Conservation (phyloP, 208 protist species). For the Leishmania martiniquensis region DNA sequence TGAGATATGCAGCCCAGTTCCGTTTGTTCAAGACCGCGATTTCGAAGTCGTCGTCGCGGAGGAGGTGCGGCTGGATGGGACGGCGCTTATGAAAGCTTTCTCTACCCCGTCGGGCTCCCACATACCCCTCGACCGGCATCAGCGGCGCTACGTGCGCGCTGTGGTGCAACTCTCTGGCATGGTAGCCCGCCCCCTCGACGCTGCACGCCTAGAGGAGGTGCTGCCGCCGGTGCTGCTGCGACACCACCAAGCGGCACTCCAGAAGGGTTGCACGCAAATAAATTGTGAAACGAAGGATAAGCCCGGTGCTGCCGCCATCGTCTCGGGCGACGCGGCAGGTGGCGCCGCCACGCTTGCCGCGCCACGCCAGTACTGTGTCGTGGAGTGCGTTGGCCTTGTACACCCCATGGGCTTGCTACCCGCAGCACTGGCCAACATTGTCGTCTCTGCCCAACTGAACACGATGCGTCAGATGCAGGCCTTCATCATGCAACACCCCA, state of each 20-base stretch:
- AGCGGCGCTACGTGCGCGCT: conserved; percentile 72
- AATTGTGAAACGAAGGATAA: not conserved
- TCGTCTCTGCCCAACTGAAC: conserved; percentile 59
- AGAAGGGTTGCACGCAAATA: not conserved
- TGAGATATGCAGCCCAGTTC: conserved; percentile 57
- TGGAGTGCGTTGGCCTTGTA: conserved; percentile 76
- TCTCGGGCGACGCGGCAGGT: not conserved
- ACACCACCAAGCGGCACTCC: not conserved
- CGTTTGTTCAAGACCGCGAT: conserved; percentile 70
- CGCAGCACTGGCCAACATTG: conserved; percentile 64
- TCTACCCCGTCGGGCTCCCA: conserved; percentile 64
- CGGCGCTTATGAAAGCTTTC: conserved; percentile 69
- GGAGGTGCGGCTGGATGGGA: conserved; percentile 55
- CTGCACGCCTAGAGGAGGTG: conserved; percentile 4
- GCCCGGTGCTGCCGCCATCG: not conserved
- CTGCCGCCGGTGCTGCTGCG: conserved; percentile 25
- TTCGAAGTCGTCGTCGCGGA: conserved; percentile 80
- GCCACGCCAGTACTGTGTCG: conserved; percentile 36
- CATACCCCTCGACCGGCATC: conserved; percentile 55
- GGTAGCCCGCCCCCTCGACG: conserved; percentile 47
- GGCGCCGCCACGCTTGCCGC: not conserved
- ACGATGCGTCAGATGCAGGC: conserved; percentile 50
- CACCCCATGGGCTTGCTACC: conserved; percentile 82
- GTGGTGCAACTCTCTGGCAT: conserved; percentile 67
- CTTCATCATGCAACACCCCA: conserved; percentile 49